A percentile compares a stretch with the other conserved stretches of the same genome.
These are phyloP conservation scores for Aspergillus brunneoviolaceus DNA, from an alignment of 2,329 filamentous ascomycete genomes.

Conservation along the genomic window DNA sequence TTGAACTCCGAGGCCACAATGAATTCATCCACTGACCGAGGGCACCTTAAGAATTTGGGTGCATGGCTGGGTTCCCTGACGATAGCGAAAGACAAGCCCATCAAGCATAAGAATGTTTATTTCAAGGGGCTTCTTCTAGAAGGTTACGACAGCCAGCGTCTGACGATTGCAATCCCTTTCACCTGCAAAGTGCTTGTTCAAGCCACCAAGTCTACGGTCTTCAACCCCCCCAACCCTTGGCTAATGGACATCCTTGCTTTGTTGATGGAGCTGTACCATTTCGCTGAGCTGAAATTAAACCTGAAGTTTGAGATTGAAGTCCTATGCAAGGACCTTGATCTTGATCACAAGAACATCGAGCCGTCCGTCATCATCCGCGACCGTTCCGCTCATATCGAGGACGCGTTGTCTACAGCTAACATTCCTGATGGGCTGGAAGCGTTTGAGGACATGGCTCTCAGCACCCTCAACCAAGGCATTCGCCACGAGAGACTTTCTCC, in stretches of 20 bases:
- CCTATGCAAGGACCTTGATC: conserved; percentile 82
- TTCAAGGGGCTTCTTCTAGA: conserved; percentile 95
- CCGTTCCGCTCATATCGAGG: conserved; percentile 64
- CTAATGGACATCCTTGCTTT: conserved; percentile 92
- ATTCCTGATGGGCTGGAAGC: conserved; percentile 70
- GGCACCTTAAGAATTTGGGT: conserved; percentile 88
- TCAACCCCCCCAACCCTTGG: conserved; percentile 95
- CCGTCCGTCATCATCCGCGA: conserved; percentile 84
- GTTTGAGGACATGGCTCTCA: conserved; percentile 80
- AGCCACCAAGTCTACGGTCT: conserved; percentile 80
- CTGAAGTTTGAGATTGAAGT: conserved; percentile 99
- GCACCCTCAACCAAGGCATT: conserved; percentile 67
- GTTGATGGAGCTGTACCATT: conserved; percentile 89
- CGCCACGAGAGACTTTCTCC: conserved; percentile 73
- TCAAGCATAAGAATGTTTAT: conserved; percentile 93
- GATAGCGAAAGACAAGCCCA: conserved; percentile 88
- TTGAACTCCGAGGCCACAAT: conserved; percentile 87
- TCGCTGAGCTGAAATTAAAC: conserved; percentile 90
- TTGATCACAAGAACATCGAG: conserved; percentile 91
- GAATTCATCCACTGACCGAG: conserved; percentile 78
- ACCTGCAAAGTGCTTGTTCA: conserved; percentile 94
- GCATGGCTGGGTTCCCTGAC: conserved; percentile 92
- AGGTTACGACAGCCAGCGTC: conserved; percentile 85
- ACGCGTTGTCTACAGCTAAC: conserved; percentile 54
- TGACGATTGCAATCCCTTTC: conserved; percentile 92